These are phyloP conservation scores for Starmera amethionina DNA, from an alignment of 805 yeast species.

Conservation along the genomic window DNA sequence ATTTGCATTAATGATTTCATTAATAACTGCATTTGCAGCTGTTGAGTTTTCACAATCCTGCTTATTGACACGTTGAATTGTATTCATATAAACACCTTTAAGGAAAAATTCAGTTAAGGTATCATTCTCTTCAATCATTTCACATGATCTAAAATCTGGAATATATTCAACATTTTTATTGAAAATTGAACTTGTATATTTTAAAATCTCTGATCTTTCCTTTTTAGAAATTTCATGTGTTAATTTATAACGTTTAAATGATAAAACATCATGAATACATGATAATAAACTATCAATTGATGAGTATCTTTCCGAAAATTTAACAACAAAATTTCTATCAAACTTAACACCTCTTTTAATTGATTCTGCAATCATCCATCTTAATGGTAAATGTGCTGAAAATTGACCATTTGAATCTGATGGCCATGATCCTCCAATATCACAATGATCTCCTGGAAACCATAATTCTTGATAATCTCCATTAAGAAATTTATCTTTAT, in stretches of 20 bases:
- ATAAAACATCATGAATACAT: conserved; percentile 41
- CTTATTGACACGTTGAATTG: conserved; percentile 5
- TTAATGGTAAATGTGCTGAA: conserved; percentile 40
- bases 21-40: too few species aligned
- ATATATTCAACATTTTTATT: not conserved
- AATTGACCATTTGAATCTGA: conserved; percentile 33
- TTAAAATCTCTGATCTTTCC: conserved; percentile 6
- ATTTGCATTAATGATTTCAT: too few species aligned
- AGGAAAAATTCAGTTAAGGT: conserved; percentile 7
- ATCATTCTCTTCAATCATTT: not conserved
- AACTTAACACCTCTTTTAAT: conserved; percentile 39
- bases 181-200: conserved; percentile 4
- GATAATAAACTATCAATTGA: conserved; percentile 34
- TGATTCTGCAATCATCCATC: conserved; percentile 55
- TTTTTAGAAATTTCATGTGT: conserved; percentile 6
- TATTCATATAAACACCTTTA: conserved; percentile 9
- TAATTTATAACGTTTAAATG: conserved; percentile 13
- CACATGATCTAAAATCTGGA: conserved; percentile 11
- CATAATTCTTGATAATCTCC: conserved; percentile 42
- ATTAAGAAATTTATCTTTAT: conserved; percentile 13
- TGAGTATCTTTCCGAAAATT: conserved; percentile 30
- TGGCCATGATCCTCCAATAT: conserved; percentile 62
- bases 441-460: conserved; percentile 66
- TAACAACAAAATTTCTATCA: conserved; percentile 28
- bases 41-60: conserved; percentile 3